Evolutionary conservation across 2,329 filamentous ascomycete species (phyloP).

Genomic region (Endocalyx cinctus): DNA sequence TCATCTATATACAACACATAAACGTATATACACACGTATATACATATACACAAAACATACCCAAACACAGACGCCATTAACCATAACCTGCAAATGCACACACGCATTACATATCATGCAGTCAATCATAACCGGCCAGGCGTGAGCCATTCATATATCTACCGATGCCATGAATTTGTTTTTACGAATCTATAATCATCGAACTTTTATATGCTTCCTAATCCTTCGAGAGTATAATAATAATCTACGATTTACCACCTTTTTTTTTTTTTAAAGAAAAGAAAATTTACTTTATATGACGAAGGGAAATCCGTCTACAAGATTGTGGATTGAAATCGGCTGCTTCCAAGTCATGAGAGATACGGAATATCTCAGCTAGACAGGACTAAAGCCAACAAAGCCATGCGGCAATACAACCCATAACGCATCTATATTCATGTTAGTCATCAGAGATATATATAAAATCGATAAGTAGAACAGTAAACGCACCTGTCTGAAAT

Average conservation of each 20-base stretch:
- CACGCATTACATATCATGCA: constrained; percentile 25
- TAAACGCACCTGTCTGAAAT: constrained; percentile 92
- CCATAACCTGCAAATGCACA: constrained; percentile 10
- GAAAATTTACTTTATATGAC: too few species aligned
- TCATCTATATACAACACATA: constrained; percentile 6
- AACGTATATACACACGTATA: constrained; percentile 9
- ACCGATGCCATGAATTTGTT: too few species aligned
- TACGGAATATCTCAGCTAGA: too few species aligned
- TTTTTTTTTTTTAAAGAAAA: too few species aligned
- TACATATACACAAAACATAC: constrained; percentile 12
- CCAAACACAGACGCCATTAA: constrained; percentile 11
- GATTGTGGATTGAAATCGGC: too few species aligned
- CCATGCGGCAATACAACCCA: constrained; percentile 97
- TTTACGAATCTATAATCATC: constrained; percentile 1
- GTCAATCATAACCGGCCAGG: constrained; percentile 30
- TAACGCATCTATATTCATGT: constrained; percentile 76
- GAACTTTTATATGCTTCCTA: too few species aligned
- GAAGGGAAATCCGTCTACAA: too few species aligned
- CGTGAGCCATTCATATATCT: constrained; percentile 22
- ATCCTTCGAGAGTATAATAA: too few species aligned
- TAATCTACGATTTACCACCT: constrained; percentile 3
- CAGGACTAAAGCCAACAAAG: constrained; percentile 90
- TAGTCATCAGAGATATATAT: constrained; percentile 25
- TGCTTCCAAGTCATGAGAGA: too few species aligned
- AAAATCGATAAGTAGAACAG: too few species aligned